These are phyloP conservation scores for Selaginella moellendorffii DNA, from an alignment of 75 land plant genomes.

Conservation along the genomic window DNA sequence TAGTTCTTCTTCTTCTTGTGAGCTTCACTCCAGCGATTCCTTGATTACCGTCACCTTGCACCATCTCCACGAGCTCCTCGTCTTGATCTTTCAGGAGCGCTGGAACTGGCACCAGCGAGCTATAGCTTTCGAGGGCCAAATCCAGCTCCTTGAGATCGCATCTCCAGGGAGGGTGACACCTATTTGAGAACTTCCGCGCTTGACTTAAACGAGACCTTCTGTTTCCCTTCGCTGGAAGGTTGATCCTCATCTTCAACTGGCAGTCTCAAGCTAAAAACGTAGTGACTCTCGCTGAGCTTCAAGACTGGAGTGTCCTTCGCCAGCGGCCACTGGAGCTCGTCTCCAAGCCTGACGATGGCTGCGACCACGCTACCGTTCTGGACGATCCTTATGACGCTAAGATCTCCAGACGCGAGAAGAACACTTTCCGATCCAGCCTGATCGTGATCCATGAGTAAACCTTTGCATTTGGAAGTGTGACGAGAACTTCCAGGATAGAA, in stretches of 20 bases:
- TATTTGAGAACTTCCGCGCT: slow-evolving; percentile 27
- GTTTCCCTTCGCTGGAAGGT: background rate
- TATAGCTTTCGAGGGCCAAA: background rate
- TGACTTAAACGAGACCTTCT: background rate
- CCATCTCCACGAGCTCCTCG: background rate
- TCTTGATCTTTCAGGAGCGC: background rate
- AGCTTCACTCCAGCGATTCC: too few relatives aligned
- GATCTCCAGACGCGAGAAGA: background rate
- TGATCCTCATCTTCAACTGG: slow-evolving; percentile 10
- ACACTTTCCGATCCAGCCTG: background rate
- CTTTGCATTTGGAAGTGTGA: background rate
- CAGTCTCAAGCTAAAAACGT: slow-evolving; percentile 50
- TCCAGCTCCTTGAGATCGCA: slow-evolving; percentile 41
- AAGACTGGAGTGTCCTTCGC: slow-evolving; percentile 58
- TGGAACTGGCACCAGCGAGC: background rate
- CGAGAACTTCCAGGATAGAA: background rate
- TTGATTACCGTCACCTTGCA: background rate
- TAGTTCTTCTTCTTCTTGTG: background rate
- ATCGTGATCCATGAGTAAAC: background rate
- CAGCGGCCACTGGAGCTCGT: slow-evolving; percentile 70
- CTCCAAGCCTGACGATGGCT: slow-evolving; percentile 37
- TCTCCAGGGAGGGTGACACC: slow-evolving; percentile 39
- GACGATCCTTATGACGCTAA: background rate
- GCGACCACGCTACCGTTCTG: slow-evolving; percentile 38
- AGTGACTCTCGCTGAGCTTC: slow-evolving; percentile 48